These are phyloP conservation scores for Trichoderma parareesei DNA, from an alignment of 495 filamentous ascomycete genomes.

Conservation along the genomic window DNA sequence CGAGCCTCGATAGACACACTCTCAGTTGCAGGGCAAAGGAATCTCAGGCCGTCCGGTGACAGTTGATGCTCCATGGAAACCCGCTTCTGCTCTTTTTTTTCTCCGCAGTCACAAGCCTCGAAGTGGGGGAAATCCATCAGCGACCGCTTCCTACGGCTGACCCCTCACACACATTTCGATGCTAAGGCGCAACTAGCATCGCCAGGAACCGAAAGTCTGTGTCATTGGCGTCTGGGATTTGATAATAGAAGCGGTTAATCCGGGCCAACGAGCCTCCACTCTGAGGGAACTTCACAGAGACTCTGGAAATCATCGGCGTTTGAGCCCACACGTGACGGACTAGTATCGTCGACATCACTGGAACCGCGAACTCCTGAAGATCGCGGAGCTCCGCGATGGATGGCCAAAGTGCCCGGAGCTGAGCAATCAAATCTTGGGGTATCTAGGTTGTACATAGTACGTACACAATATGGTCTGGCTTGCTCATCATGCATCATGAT, in stretches of 20 bases:
- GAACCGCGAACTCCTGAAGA: background rate
- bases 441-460: background rate
- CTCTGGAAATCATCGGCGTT: background rate
- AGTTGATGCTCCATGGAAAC: background rate
- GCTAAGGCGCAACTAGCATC: background rate
- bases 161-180: background rate
- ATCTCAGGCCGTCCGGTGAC: background rate
- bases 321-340: background rate
- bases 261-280: background rate
- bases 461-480: background rate
- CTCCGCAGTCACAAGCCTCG: constrained; percentile 1
- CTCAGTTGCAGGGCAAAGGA: background rate
- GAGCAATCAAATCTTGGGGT: background rate
- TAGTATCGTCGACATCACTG: background rate
- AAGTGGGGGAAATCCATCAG: background rate
- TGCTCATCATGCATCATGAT: background rate
- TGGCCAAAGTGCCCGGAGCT: background rate
- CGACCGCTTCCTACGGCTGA: background rate
- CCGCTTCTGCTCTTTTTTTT: background rate
- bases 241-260: background rate
- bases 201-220: constrained; percentile 8
- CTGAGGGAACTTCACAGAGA: background rate
- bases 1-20: background rate
- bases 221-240: constrained; percentile 7
- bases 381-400: constrained; percentile 2